phyloP scores from a whole-genome alignment of 495 filamentous ascomycete species.

The Penicillium pulvis region DNA sequence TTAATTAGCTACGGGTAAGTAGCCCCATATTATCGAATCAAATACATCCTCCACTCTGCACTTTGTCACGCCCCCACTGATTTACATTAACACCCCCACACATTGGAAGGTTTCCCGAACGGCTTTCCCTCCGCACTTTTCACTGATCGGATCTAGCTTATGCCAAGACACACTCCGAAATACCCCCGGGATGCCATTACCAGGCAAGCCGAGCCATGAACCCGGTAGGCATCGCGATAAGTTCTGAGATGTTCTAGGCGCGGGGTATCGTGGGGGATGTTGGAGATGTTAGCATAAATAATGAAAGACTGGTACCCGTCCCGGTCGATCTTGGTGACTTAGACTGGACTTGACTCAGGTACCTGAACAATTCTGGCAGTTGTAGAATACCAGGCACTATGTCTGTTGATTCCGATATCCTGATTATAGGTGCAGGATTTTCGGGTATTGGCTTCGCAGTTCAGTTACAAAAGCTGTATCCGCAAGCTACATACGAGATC shows the following conservation, averaged over 20 bases:
- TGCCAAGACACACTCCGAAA: not conserved
- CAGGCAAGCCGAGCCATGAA: not conserved
- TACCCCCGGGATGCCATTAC: not conserved
- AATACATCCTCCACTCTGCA: too few relatives aligned
- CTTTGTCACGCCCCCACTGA: not conserved
- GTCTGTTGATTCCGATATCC: conserved; percentile 6
- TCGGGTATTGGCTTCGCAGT: conserved; percentile 61
- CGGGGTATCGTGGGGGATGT: not conserved
- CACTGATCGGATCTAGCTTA: not conserved
- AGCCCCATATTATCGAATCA: too few relatives aligned
- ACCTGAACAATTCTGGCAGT: too few relatives aligned
- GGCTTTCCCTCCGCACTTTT: conserved; percentile 11
- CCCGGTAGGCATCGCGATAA: not conserved
- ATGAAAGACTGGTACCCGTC: not conserved
- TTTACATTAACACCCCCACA: conserved; percentile 4
- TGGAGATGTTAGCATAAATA: not conserved
- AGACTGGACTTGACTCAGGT: not conserved
- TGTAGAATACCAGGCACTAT: not conserved
- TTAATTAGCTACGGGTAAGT: too few relatives aligned
- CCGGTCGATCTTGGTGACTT: not conserved
- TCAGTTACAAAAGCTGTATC: conserved; percentile 53
- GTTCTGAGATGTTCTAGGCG: not conserved
- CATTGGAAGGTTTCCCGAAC: conserved; percentile 20
- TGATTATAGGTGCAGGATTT: conserved; percentile 57
- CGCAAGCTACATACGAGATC: conserved; percentile 33